Conservation (phyloP, 805 yeast genomes). For the Pichia kluyveri region DNA sequence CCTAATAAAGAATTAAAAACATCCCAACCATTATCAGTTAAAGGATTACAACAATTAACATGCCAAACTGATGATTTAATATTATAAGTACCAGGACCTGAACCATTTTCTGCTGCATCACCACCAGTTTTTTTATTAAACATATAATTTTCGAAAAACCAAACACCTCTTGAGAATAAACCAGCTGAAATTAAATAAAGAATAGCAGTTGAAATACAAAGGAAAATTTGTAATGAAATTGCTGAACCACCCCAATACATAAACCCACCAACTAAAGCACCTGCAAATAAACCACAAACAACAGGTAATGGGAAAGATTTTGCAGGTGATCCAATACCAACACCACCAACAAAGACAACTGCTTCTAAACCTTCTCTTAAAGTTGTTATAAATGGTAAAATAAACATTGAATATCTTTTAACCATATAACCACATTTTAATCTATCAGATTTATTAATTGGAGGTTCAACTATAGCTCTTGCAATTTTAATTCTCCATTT, state of each 20-base stretch:
- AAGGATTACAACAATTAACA: slow-evolving; percentile 93
- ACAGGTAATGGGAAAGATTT: slow-evolving; percentile 81
- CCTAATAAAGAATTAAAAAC: slow-evolving; percentile 85
- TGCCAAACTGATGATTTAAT: slow-evolving; percentile 76
- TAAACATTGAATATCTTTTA: slow-evolving; percentile 73
- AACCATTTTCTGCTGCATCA: slow-evolving; percentile 83
- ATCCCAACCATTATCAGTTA: slow-evolving; percentile 87
- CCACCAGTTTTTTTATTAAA: slow-evolving; percentile 69
- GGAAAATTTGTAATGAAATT: slow-evolving; percentile 71
- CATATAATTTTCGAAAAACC: slow-evolving; percentile 68
- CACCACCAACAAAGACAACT: slow-evolving; percentile 89
- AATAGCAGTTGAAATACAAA: slow-evolving; percentile 76
- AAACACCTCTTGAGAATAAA: slow-evolving; percentile 79
- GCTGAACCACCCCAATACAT: slow-evolving; percentile 74
- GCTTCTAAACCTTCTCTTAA: slow-evolving; percentile 94
- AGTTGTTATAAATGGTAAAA: slow-evolving; percentile 78
- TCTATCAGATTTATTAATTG: slow-evolving; percentile 36
- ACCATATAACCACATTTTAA: slow-evolving; percentile 43
- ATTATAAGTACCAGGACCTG: slow-evolving; percentile 89
- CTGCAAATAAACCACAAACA: slow-evolving; percentile 69
- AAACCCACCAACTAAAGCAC: slow-evolving; percentile 54
- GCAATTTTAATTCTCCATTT: slow-evolving; percentile 95
- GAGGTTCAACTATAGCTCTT: slow-evolving; percentile 56
- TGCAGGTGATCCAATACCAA: slow-evolving; percentile 45
- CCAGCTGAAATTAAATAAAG: slow-evolving; percentile 84